phyloP scores from a whole-genome alignment of 2,329 filamentous ascomycete species.

The Akanthomyces uredinophilus region DNA sequence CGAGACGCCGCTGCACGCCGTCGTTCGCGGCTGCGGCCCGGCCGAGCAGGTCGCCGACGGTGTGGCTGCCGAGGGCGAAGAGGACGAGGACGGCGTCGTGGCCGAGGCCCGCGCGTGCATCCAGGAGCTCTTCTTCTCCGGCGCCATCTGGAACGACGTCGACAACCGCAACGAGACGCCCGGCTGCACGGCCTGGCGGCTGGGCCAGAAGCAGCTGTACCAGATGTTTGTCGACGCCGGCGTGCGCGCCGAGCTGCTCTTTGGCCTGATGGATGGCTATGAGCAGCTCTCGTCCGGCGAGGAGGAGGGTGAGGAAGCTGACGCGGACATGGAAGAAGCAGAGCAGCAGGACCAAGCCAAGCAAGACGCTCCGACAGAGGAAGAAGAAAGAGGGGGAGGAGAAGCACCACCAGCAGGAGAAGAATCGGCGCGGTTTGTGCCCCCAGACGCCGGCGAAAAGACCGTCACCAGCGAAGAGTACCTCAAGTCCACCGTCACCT shows the following conservation, averaged over 20 bases:
- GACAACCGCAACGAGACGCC: conserved; percentile 84
- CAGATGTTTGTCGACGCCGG: conserved; percentile 82
- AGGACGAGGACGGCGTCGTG: conserved; percentile 38
- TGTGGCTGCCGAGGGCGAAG: conserved; percentile 20
- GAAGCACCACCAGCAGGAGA: not conserved
- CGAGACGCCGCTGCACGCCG: conserved; percentile 83
- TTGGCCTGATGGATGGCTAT: conserved; percentile 78
- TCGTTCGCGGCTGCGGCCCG: conserved; percentile 69
- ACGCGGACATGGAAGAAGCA: conserved; percentile 33
- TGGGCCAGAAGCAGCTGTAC: conserved; percentile 70
- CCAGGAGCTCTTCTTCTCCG: conserved; percentile 73
- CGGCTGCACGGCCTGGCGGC: conserved; percentile 71
- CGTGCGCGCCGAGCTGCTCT: conserved; percentile 80
- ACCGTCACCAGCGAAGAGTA: conserved; percentile 62
- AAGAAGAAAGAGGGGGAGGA: too few species aligned
- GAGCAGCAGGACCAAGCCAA: conserved; percentile 25
- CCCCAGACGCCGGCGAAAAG: conserved; percentile 34
- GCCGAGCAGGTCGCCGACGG: conserved; percentile 15
- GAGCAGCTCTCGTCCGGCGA: conserved; percentile 60
- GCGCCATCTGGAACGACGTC: conserved; percentile 96
- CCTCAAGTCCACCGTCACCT: conserved; percentile 61
- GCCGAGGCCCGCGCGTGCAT: conserved; percentile 64
- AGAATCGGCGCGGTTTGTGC: conserved; percentile 25
- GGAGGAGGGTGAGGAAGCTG: conserved; percentile 45
- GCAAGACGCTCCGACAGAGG: too few species aligned